A percentile compares a stretch with the other conserved stretches of the same genome.
Evolutionary conservation across 2,329 filamentous ascomycete species (phyloP).

Genomic region (Botrytis fragariae): DNA sequence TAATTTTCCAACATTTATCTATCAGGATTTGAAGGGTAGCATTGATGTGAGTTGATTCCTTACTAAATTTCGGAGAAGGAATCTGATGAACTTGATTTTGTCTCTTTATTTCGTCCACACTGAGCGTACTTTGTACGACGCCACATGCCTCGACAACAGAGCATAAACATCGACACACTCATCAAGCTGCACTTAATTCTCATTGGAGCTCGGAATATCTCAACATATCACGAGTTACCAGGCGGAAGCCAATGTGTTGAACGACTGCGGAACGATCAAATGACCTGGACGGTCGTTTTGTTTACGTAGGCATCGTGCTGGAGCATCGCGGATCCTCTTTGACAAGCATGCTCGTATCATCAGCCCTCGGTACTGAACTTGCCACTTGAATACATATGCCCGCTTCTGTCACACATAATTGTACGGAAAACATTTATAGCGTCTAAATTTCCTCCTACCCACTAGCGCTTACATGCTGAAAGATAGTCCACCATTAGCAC

Average conservation of each 20-base stretch:
- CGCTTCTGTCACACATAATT: neutral
- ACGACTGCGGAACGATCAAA: neutral
- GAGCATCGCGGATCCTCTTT: neutral
- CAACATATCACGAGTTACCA: neutral
- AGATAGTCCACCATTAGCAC: constrained; percentile 11
- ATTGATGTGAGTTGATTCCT: neutral
- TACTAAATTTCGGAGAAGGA: neutral
- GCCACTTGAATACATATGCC: neutral
- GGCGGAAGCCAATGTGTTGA: neutral
- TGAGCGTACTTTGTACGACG: neutral
- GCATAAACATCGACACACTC: neutral
- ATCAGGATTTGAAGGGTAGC: neutral
- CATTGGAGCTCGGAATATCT: neutral
- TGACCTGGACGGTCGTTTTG: too few relatives aligned
- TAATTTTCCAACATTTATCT: neutral
- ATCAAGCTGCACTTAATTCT: neutral
- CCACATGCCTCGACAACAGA: neutral
- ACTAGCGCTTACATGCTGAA: constrained; percentile 8
- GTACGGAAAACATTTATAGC: neutral
- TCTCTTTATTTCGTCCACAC: neutral
- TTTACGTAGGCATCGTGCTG: neutral
- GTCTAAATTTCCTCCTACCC: neutral
- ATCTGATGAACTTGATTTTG: neutral
- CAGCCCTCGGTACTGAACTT: neutral
- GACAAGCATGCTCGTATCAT: neutral